Conservation (phyloP, 2,329 filamentous ascomycete genomes). For the Blastomyces gilchristii region DNA sequence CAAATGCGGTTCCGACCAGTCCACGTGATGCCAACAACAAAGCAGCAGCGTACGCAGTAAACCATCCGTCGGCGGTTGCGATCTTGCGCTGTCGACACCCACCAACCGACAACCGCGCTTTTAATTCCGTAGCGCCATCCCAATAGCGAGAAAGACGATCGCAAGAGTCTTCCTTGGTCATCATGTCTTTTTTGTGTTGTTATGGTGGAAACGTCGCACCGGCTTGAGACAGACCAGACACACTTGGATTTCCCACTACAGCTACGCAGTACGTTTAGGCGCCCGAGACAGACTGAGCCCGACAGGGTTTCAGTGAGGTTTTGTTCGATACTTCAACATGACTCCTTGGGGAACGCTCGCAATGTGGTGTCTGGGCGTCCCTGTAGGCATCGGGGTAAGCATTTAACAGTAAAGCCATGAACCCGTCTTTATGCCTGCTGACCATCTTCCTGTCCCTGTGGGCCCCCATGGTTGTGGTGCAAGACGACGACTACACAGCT, state of each 20-base stretch:
- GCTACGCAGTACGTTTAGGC: conserved; percentile 15
- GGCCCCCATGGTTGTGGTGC: conserved; percentile 18
- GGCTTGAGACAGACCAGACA: background rate
- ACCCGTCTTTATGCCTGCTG: conserved; percentile 10
- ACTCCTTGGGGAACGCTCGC: conserved; percentile 18
- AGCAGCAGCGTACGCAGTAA: too few species aligned
- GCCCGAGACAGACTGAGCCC: conserved; percentile 19
- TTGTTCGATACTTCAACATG: conserved; percentile 17
- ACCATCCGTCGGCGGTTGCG: background rate
- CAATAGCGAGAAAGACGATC: background rate
- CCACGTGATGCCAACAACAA: background rate
- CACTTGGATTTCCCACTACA: background rate
- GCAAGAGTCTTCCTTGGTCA: too few species aligned
- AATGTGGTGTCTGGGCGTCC: conserved; percentile 18
- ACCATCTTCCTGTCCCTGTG: conserved; percentile 8
- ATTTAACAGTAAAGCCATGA: conserved; percentile 1
- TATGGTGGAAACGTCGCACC: background rate
- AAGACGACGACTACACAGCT: conserved; percentile 17
- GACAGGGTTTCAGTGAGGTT: conserved; percentile 16
- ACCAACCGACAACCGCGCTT: background rate
- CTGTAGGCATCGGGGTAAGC: conserved; percentile 15
- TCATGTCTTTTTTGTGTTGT: background rate
- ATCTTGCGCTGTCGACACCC: background rate
- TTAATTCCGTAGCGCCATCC: background rate
- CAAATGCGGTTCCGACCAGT: background rate